Percentiles rank a stretch among this genome's conserved stretches.
phyloP scores from a whole-genome alignment of 257 asterid species.

The Linaria vulgaris region DNA sequence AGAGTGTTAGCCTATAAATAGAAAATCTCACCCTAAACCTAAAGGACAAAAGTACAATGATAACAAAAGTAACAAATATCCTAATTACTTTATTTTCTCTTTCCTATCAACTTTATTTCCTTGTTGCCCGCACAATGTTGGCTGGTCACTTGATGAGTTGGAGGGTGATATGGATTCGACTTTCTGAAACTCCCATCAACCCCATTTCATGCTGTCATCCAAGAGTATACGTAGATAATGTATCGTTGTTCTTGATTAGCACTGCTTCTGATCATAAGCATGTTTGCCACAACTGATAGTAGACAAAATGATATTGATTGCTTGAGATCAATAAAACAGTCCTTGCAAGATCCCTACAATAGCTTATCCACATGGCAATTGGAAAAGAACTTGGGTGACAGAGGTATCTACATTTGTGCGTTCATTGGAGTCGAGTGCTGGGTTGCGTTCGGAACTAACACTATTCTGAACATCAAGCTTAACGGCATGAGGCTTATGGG shows the following conservation, averaged over 20 bases:
- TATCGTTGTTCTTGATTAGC: not conserved
- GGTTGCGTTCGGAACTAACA: not conserved
- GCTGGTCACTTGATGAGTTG: too few species aligned
- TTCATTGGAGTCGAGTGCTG: slow-evolving; percentile 6
- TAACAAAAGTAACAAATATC: too few species aligned
- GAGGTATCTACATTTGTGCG: not conserved
- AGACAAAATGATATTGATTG: not conserved
- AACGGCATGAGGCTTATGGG: slow-evolving; percentile 6
- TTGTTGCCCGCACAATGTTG: too few species aligned
- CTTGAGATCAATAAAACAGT: slow-evolving; percentile 11
- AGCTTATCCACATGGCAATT: not conserved
- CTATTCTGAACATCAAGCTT: not conserved
- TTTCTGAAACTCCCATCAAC: too few species aligned
- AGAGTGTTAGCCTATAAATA: too few species aligned
- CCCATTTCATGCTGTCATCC: too few species aligned
- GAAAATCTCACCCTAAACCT: too few species aligned
- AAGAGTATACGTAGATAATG: too few species aligned
- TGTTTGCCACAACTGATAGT: not conserved
- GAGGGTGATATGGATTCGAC: too few species aligned
- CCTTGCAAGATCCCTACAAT: not conserved
- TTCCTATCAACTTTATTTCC: too few species aligned
- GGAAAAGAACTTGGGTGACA: not conserved
- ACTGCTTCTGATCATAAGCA: not conserved
- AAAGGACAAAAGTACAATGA: too few species aligned
- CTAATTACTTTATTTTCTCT: too few species aligned